Percentiles rank a stretch among this genome's conserved stretches.
These are phyloP conservation scores for Ichthyophthirius multifiliis DNA, from an alignment of 169 alveolate genomes.

Conservation along the genomic window DNA sequence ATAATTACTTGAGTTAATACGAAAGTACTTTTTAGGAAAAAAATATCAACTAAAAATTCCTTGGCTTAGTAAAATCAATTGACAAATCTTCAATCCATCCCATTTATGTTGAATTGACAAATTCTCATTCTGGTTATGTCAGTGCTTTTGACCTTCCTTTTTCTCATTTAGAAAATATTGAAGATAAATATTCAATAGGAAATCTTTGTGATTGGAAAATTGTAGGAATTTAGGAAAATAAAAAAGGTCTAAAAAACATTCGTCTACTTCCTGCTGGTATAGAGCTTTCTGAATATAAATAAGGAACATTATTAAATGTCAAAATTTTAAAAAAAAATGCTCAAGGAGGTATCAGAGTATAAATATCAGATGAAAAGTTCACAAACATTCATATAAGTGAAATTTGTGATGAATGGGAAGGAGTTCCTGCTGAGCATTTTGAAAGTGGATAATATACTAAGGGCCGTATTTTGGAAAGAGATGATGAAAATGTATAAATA, in stretches of 20 bases:
- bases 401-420: constrained; percentile 55
- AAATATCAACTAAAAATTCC: not conserved
- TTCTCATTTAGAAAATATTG: not conserved
- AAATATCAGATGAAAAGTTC: constrained; percentile 49
- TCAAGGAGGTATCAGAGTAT: constrained; percentile 53
- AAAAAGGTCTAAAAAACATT: constrained; percentile 4
- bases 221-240: not conserved
- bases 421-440: not conserved
- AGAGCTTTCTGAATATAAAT: too few species aligned
- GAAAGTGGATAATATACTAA: not conserved
- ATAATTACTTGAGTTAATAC: not conserved
- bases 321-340: constrained; percentile 56
- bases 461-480: not conserved
- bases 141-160: not conserved
- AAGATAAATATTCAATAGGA: constrained; percentile 37
- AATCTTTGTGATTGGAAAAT: constrained; percentile 25
- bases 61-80: not conserved
- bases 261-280: constrained; percentile 7
- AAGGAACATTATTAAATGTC: too few species aligned
- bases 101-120: not conserved
- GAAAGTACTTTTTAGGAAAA: not conserved
- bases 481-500: not conserved
- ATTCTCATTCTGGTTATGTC: constrained; percentile 7
- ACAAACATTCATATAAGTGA: constrained; percentile 66
- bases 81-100: constrained; percentile 1